Percentiles rank a stretch among this genome's conserved stretches.
These are phyloP conservation scores for Dionaea muscipula DNA, from an alignment of 179 eudicot genomes.

Conservation along the genomic window DNA sequence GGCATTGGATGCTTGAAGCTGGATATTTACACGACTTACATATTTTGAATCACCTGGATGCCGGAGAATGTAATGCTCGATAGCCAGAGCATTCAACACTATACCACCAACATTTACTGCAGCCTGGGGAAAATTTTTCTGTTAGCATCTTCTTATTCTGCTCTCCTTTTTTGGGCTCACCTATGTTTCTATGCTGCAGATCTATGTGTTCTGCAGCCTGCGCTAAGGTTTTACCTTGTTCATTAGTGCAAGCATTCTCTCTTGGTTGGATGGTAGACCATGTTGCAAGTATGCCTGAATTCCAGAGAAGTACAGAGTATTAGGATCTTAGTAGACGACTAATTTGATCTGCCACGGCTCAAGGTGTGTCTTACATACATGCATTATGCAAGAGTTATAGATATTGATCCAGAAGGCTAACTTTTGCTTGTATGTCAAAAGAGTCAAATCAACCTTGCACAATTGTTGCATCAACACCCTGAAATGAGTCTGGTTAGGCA, in stretches of 20 bases:
- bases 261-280: slow-evolving; percentile 72
- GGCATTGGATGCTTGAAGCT: not conserved
- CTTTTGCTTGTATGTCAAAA: slow-evolving; percentile 70
- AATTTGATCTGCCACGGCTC: slow-evolving; percentile 3
- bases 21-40: slow-evolving; percentile 29
- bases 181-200: slow-evolving; percentile 9
- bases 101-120: slow-evolving; percentile 74
- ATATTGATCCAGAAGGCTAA: slow-evolving; percentile 93
- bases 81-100: slow-evolving; percentile 69
- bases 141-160: slow-evolving; percentile 1
- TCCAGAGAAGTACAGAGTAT: slow-evolving; percentile 7
- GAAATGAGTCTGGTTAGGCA: slow-evolving; percentile 9
- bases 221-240: too few relatives aligned
- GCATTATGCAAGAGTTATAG: slow-evolving; percentile 84
- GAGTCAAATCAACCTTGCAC: slow-evolving; percentile 48
- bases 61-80: slow-evolving; percentile 75
- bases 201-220: too few relatives aligned
- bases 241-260: slow-evolving; percentile 48
- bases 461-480: slow-evolving; percentile 58
- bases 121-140: slow-evolving; percentile 33
- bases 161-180: slow-evolving; percentile 1
- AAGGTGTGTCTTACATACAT: slow-evolving; percentile 64
- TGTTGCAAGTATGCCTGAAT: slow-evolving; percentile 67
- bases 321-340: slow-evolving; percentile 7
- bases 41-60: slow-evolving; percentile 49